Evolutionary conservation across 2,329 filamentous ascomycete genomes (phyloP).

Genomic region (Chlorencoelia australis): DNA sequence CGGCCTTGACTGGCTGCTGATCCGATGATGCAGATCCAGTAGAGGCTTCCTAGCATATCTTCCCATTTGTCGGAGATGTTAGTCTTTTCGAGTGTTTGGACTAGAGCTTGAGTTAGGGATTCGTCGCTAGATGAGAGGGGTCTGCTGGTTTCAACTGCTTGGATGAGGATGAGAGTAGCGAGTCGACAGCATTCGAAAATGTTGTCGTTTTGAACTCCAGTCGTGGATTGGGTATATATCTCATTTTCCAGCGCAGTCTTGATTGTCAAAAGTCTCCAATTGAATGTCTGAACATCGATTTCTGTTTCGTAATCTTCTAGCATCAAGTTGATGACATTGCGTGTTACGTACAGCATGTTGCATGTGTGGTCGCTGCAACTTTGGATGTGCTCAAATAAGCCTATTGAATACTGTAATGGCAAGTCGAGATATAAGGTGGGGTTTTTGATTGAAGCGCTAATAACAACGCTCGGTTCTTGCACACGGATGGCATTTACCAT

Average conservation of each 20-base stretch:
- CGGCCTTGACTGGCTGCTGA: not conserved
- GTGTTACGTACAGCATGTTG: not conserved
- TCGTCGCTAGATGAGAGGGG: not conserved
- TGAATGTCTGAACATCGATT: not conserved
- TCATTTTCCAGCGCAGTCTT: too few relatives aligned
- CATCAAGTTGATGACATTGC: not conserved
- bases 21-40: conserved; percentile 2
- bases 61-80: conserved; percentile 2
- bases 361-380: not conserved
- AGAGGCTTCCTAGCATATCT: conserved; percentile 2
- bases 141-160: not conserved
- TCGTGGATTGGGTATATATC: not conserved
- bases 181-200: conserved; percentile 1
- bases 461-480: not conserved
- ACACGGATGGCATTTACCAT: not conserved
- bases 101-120: not conserved
- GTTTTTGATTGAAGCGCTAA: not conserved
- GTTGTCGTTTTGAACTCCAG: not conserved
- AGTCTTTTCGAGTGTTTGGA: not conserved
- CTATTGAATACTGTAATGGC: not conserved
- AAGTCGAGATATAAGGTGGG: not conserved
- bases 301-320: not conserved
- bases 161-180: not conserved
- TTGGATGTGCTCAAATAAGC: not conserved
- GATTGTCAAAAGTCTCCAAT: too few relatives aligned